Conservation (phyloP, 2,329 filamentous ascomycete species). For the Talaromyces sp. region DNA sequence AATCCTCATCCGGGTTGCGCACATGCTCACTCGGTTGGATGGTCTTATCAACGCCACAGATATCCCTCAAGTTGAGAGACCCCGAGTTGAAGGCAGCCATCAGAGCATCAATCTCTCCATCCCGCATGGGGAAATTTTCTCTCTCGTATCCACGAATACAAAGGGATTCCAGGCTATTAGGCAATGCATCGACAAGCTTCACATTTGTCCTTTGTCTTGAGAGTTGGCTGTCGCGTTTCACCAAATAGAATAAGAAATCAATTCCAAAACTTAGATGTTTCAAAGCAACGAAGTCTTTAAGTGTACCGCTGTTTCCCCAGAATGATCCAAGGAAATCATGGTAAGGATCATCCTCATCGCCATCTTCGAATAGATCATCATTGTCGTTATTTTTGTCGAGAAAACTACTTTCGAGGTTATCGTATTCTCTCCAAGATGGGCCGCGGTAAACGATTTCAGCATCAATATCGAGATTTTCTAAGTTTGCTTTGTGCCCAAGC, state of each 20-base stretch:
- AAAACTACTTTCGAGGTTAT: no score
- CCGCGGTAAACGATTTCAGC: background rate
- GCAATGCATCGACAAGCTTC: constrained; percentile 8
- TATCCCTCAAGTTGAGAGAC: constrained; percentile 4
- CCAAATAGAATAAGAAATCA: constrained; percentile 10
- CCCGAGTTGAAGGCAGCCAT: background rate
- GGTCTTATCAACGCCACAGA: constrained; percentile 11
- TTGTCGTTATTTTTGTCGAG: no score
- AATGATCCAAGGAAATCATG: background rate
- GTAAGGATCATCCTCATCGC: background rate
- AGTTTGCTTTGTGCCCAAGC: constrained; percentile 11
- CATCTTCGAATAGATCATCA: background rate
- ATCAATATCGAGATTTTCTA: constrained; percentile 18
- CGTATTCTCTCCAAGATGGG: background rate
- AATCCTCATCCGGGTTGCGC: background rate
- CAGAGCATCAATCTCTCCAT: constrained; percentile 9
- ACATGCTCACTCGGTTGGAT: constrained; percentile 1
- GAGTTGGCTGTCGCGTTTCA: background rate
- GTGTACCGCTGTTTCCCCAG: constrained; percentile 13
- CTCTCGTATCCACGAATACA: constrained; percentile 15
- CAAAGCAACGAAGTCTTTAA: constrained; percentile 13
- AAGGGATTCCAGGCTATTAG: constrained; percentile 16
- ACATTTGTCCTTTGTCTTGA: background rate
- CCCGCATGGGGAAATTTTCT: background rate
- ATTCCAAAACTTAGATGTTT: constrained; percentile 13